Percentiles rank a stretch among this genome's conserved stretches.
Conservation (phyloP, 1,284 basidiomycete species). For the Boletellus deceptivus region DNA sequence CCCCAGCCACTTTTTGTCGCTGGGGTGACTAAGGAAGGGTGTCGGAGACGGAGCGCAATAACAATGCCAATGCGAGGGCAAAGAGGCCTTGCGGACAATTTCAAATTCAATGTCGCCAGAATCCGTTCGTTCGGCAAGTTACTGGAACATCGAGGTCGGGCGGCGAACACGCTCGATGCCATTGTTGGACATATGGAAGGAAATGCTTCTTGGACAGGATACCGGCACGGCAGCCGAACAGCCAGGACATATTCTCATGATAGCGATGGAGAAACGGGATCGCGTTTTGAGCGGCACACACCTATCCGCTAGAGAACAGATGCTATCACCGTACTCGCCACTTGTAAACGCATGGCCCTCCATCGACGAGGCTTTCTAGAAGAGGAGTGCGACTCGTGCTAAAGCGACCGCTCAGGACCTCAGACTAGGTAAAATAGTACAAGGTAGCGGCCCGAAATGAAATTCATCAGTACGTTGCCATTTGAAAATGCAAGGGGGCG, state of each 20-base stretch:
- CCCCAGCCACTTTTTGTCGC: neutral
- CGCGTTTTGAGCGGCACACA: conserved; percentile 17
- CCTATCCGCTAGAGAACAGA: neutral
- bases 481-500: conserved; percentile 16
- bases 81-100: neutral
- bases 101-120: neutral
- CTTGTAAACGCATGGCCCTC: neutral
- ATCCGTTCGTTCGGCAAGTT: neutral
- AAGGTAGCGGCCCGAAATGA: conserved; percentile 6
- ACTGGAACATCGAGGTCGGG: neutral
- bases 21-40: neutral
- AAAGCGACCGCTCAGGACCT: neutral
- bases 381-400: conserved; percentile 1
- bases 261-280: conserved; percentile 1
- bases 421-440: conserved; percentile 15
- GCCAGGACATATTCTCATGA: conserved; percentile 5
- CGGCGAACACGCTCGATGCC: neutral
- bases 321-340: conserved; percentile 1
- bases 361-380: neutral
- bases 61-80: neutral
- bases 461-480: conserved; percentile 15
- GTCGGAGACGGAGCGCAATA: neutral
- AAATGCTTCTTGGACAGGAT: neutral
- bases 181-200: neutral
- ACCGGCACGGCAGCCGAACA: conserved; percentile 1